These are phyloP conservation scores for Dryas octopetala DNA, from an alignment of 306 rosid species.

Conservation along the genomic window DNA sequence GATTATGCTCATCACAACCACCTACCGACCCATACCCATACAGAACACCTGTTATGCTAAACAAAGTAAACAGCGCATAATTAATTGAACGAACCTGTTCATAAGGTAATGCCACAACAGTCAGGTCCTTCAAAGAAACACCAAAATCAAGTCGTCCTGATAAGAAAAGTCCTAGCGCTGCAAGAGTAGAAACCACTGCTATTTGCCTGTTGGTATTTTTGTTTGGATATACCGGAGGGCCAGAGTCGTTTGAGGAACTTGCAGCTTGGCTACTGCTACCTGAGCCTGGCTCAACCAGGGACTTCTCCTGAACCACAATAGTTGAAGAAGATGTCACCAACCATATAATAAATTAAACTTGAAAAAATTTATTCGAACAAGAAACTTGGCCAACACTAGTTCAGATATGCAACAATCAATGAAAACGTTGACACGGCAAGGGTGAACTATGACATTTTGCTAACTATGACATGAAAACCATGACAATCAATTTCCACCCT, in stretches of 20 bases:
- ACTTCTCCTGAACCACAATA: constrained; percentile 37
- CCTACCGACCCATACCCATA: neutral
- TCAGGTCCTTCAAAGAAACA: constrained; percentile 84
- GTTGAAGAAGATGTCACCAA: neutral
- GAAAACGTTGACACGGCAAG: neutral
- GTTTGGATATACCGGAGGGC: constrained; percentile 57
- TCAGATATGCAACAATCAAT: neutral
- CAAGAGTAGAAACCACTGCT: constrained; percentile 66
- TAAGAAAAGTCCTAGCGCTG: constrained; percentile 72
- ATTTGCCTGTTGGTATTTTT: constrained; percentile 57
- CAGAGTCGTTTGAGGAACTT: constrained; percentile 34
- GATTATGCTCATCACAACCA: constrained; percentile 1
- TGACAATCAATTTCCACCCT: no score
- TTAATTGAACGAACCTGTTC: constrained; percentile 56
- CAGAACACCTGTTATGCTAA: neutral
- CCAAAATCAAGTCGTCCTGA: constrained; percentile 78
- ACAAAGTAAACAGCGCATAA: neutral
- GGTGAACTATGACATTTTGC: no score
- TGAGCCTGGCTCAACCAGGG: constrained; percentile 38
- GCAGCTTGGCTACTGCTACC: constrained; percentile 32
- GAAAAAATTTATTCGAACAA: neutral
- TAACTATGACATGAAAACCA: no score
- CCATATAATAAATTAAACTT: neutral
- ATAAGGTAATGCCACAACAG: constrained; percentile 82
- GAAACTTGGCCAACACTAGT: neutral